Conservation (phyloP, 805 yeast species). For the Huiozyma naganishii region DNA sequence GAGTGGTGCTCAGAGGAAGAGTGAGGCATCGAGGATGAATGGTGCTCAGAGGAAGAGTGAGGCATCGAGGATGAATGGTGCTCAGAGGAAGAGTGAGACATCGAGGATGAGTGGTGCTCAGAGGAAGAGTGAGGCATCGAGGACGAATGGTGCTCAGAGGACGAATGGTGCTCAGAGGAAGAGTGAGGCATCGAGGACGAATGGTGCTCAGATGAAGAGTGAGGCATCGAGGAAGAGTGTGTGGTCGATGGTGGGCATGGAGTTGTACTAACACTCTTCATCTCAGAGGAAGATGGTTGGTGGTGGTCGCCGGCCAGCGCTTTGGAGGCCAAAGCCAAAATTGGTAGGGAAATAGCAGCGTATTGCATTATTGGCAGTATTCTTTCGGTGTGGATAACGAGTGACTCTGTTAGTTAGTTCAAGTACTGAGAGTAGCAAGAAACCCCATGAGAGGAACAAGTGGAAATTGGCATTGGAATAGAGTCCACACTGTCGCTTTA, state of each 20-base stretch:
- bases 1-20: constrained; percentile 1
- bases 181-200: not conserved
- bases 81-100: not conserved
- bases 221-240: not conserved
- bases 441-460: too few species aligned
- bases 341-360: not conserved
- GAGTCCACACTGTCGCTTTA: too few species aligned
- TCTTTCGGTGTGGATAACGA: too few species aligned
- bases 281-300: not conserved
- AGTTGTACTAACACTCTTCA: not conserved
- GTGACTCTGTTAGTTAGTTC: too few species aligned
- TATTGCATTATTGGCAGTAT: not conserved
- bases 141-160: not conserved
- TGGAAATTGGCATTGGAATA: too few species aligned
- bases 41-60: not conserved
- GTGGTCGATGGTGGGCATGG: not conserved
- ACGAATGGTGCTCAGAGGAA: not conserved
- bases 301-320: constrained; percentile 2
- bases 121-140: not conserved
- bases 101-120: not conserved
- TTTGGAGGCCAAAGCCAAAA: not conserved
- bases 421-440: too few species aligned
- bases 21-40: not conserved
- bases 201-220: not conserved
- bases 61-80: not conserved